Percentiles rank a stretch among this genome's conserved stretches.
phyloP scores from a whole-genome alignment of 192 early-diverging fungal genomes.

The Chytriomyces sp. region DNA sequence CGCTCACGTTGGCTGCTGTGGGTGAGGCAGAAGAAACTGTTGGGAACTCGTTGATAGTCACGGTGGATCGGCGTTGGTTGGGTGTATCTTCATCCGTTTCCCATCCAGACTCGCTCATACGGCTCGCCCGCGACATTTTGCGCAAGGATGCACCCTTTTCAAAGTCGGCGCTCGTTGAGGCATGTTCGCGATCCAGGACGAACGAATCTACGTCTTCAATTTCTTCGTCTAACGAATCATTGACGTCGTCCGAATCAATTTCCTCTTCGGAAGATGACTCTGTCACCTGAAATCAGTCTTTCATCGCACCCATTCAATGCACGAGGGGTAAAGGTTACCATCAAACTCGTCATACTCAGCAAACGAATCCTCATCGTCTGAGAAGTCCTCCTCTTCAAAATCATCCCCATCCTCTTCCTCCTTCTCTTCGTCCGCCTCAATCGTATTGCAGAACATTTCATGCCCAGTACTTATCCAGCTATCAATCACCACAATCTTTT shows the following conservation, averaged over 20 bases:
- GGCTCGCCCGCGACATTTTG: neutral
- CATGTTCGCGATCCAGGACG: neutral
- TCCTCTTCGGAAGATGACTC: neutral
- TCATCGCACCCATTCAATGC: neutral
- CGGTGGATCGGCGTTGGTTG: constrained; percentile 12
- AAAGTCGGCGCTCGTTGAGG: neutral
- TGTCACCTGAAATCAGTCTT: neutral
- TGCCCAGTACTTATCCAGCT: constrained; percentile 18
- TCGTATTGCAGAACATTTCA: constrained; percentile 15
- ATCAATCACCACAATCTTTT: constrained; percentile 16
- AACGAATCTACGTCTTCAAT: constrained; percentile 12
- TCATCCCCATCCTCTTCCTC: neutral
- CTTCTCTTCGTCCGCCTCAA: constrained; percentile 1
- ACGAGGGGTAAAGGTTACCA: too few species aligned
- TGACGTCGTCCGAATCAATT: neutral
- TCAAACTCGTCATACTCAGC: constrained; percentile 11
- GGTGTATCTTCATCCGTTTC: neutral
- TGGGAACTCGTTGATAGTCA: constrained; percentile 15
- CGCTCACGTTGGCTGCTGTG: neutral
- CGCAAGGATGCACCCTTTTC: neutral
- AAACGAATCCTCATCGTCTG: neutral
- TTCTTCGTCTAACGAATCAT: neutral
- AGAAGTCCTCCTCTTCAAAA: neutral
- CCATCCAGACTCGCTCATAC: neutral
- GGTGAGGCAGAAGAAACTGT: neutral